Percentiles rank a stretch among this genome's conserved stretches.
Evolutionary conservation across 345 rosid species (phyloP).

Genomic region (Lepidium africanum): DNA sequence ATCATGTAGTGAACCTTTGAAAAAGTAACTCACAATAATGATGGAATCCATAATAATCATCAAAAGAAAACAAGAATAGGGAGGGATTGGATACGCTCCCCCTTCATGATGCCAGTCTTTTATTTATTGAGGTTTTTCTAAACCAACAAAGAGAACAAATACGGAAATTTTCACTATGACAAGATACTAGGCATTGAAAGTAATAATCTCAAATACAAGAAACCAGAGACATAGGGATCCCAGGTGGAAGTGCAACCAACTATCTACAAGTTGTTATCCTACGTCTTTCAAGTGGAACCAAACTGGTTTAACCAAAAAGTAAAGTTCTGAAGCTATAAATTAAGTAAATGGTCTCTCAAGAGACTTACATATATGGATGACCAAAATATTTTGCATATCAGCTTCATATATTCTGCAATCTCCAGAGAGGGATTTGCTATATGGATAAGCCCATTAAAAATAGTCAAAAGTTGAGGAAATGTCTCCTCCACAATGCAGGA

Average conservation of each 20-base stretch:
- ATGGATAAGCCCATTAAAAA: conserved; percentile 78
- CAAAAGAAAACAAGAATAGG: neutral
- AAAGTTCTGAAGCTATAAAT: neutral
- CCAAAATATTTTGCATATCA: conserved; percentile 98
- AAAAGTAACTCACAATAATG: neutral
- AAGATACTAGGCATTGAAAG: neutral
- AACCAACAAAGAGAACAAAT: neutral
- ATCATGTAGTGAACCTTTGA: conserved; percentile 10
- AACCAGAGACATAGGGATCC: neutral
- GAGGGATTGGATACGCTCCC: neutral
- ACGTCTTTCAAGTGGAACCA: neutral
- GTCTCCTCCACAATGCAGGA: conserved; percentile 77
- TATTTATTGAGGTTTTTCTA: neutral
- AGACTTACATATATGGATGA: conserved; percentile 89
- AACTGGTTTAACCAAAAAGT: neutral
- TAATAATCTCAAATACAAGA: neutral
- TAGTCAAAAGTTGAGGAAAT: conserved; percentile 69
- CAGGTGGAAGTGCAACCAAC: neutral
- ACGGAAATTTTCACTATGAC: neutral
- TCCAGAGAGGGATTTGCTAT: conserved; percentile 73
- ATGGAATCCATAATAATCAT: neutral
- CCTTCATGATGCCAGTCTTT: neutral
- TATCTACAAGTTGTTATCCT: neutral
- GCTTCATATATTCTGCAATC: conserved; percentile 89
- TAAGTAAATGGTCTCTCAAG: neutral